These are phyloP conservation scores for Talaromyces thailandensis DNA, from an alignment of 495 filamentous ascomycete species.

Conservation along the genomic window DNA sequence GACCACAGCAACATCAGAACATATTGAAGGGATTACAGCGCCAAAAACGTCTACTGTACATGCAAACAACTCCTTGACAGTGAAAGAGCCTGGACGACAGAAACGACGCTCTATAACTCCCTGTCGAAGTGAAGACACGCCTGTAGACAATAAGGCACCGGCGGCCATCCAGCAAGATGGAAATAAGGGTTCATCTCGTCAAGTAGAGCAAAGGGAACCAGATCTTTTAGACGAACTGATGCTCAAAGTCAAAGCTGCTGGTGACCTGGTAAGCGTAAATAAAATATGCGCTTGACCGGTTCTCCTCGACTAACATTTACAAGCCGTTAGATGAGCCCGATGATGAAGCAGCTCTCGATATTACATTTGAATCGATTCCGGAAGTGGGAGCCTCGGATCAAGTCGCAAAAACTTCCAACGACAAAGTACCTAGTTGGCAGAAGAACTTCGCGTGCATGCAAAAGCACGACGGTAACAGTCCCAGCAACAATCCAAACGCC, in stretches of 20 bases:
- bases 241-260: constrained; percentile 40
- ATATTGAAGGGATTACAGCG: background rate
- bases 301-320: background rate
- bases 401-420: background rate
- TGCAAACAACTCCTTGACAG: constrained; percentile 11
- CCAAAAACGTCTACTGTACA: background rate
- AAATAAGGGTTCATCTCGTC: background rate
- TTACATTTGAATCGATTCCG: constrained; percentile 14
- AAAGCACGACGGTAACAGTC: constrained; percentile 35
- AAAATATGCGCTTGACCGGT: background rate
- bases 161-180: background rate
- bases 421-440: constrained; percentile 24
- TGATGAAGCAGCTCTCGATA: constrained; percentile 1
- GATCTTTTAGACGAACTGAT: constrained; percentile 53
- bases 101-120: constrained; percentile 10
- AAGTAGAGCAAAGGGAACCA: constrained; percentile 13
- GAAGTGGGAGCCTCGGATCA: constrained; percentile 13
- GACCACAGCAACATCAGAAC: background rate
- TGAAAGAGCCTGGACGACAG: constrained; percentile 22
- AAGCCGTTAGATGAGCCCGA: constrained; percentile 37
- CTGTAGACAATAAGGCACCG: background rate
- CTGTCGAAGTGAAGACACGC: constrained; percentile 7
- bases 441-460: constrained; percentile 62
- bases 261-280: constrained; percentile 39
- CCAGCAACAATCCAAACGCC: constrained; percentile 51